Evolutionary conservation across 371 early-diverging fungal species (phyloP).

Genomic region (Blastocladiella emersonii): DNA sequence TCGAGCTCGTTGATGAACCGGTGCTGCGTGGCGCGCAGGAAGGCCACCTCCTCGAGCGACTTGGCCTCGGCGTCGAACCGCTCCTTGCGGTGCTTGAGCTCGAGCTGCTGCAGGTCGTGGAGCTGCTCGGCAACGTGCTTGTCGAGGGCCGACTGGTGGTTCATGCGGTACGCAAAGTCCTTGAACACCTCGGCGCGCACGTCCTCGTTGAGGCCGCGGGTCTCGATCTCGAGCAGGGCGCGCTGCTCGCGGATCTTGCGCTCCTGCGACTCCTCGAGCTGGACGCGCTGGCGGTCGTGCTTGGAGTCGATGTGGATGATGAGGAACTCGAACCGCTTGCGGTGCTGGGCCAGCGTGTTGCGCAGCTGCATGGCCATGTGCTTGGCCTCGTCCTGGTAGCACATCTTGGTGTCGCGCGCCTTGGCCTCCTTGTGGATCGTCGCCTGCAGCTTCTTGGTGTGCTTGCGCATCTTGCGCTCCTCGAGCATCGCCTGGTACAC

Average conservation of each 20-base stretch:
- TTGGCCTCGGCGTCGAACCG: conserved; percentile 16
- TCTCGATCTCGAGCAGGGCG: conserved; percentile 16
- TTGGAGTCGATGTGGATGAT: conserved; percentile 10
- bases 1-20: neutral
- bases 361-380: neutral
- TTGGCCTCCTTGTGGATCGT: neutral
- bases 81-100: conserved; percentile 22
- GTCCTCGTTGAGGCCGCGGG: conserved; percentile 14
- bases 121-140: conserved; percentile 13
- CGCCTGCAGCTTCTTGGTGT: neutral
- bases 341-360: conserved; percentile 6
- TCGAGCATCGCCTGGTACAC: neutral
- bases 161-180: no score
- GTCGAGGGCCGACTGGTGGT: no score
- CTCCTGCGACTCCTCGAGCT: conserved; percentile 15
- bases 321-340: conserved; percentile 11
- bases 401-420: neutral
- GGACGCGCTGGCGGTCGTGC: conserved; percentile 18
- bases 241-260: conserved; percentile 11
- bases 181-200: conserved; percentile 12
- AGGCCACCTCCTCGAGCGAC: conserved; percentile 10
- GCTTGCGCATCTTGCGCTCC: neutral
- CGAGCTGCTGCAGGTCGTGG: conserved; percentile 13
- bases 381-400: conserved; percentile 11
- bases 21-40: conserved; percentile 4